Base-by-base conservation (phyloP, 495 filamentous ascomycete species). In the Parmelia sp. region DNA sequence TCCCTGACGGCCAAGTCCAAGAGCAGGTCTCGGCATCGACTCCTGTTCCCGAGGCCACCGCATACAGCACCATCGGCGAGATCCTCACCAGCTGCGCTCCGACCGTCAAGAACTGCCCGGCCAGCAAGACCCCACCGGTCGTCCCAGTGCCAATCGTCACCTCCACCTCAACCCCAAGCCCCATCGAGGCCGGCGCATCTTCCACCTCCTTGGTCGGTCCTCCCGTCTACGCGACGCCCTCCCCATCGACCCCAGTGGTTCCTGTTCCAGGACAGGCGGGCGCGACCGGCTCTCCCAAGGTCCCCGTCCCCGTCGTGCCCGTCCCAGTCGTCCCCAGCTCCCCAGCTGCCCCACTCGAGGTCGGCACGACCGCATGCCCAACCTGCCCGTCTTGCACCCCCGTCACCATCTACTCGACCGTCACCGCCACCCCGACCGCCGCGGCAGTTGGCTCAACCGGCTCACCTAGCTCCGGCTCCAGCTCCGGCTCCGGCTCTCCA, bases 41-140 rank as follows among this genome's bases (percentile, higher is more conserved):
- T 11, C 36, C 57, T 0, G 53, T 29, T 25, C 74, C 67, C 53
- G 72, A 76, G 65, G 59, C 73, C 68, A 81, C 79, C 69, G 73
- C 83, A 78, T 83, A 79, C 78, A 69, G 74, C 74, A 86, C 82
- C 69, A 74, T 77, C 57, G 78, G 79, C 66, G 77, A 80, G 64
- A 82, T 81, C 70, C 75, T 85, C 77, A 86, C 79, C 71, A 84
- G 80, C 35, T 89, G 86, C 74, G 79, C 76, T 64, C 73, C 85
- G 37, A 78, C 75, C 49, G 82, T 88, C 66, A 72, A 68, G 27
- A 68, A 67, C 70, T 71, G 70, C 68, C 70, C 70, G 5, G 70
- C 71, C 25, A 15, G 57, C 40, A 66, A 47, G 49, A 60, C 63
- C 57, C 61, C 65, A 40, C 61, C 65, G 57, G 58, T 60, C 19